phyloP scores from a whole-genome alignment of 352 stramenopile species.

The Phytophthora syringae region DNA sequence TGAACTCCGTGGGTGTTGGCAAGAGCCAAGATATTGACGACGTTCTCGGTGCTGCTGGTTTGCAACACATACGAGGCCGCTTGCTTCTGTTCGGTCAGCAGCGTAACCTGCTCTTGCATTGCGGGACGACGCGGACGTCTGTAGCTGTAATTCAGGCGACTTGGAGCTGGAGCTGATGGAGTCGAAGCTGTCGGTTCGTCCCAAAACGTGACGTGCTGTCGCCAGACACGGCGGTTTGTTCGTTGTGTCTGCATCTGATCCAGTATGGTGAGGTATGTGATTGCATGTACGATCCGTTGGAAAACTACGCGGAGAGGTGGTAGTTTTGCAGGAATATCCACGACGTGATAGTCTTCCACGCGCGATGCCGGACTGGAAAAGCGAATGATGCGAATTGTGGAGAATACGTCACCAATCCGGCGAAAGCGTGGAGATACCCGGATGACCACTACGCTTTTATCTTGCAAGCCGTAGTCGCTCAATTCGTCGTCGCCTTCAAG shows the following conservation, averaged over 20 bases:
- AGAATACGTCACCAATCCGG: conserved; percentile 69
- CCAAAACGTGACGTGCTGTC: conserved; percentile 48
- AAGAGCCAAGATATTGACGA: conserved; percentile 44
- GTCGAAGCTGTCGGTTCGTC: conserved; percentile 22
- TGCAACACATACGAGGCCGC: conserved; percentile 47
- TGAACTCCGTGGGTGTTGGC: conserved; percentile 41
- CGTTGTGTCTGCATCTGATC: conserved; percentile 54
- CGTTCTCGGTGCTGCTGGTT: conserved; percentile 44
- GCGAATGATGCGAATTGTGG: conserved; percentile 62
- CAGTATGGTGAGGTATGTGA: conserved; percentile 65
- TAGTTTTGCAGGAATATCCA: conserved; percentile 65
- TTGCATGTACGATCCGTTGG: conserved; percentile 57
- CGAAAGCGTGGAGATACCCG: conserved; percentile 54
- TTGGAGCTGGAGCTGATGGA: conserved; percentile 1
- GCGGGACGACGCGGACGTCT: not conserved
- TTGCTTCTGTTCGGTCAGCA: conserved; percentile 9
- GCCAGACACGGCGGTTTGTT: conserved; percentile 59
- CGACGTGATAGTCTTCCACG: conserved; percentile 59
- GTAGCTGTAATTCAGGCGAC: conserved; percentile 4
- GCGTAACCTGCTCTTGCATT: conserved; percentile 5
- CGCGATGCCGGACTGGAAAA: conserved; percentile 35
- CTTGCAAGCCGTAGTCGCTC: conserved; percentile 56
- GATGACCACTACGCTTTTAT: conserved; percentile 59
- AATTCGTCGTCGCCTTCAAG: conserved; percentile 74
- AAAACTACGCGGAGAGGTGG: conserved; percentile 64